Percentiles rank a stretch among this genome's conserved stretches.
Evolutionary conservation across 805 yeast species (phyloP).

Genomic region (Teunomyces panamensis): DNA sequence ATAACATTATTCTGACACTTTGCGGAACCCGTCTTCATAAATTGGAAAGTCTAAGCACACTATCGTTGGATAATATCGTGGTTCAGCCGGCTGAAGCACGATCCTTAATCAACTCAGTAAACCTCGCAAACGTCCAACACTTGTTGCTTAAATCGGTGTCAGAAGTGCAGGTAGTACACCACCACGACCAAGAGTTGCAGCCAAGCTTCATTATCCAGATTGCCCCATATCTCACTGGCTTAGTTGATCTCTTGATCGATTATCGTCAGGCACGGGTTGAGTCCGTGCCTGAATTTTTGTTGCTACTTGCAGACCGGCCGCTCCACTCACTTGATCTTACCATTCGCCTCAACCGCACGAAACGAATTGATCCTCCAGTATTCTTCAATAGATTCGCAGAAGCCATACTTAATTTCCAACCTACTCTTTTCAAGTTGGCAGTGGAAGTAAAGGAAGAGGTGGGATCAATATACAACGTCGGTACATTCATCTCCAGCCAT

Average conservation of each 20-base stretch:
- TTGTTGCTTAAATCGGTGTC: slow-evolving; percentile 34
- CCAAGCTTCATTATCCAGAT: slow-evolving; percentile 25
- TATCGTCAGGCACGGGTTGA: slow-evolving; percentile 41
- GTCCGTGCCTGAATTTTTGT: slow-evolving; percentile 36
- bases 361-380: slow-evolving; percentile 3
- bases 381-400: slow-evolving; percentile 14
- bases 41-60: slow-evolving; percentile 15
- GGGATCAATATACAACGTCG: neutral
- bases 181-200: slow-evolving; percentile 1
- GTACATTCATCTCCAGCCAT: slow-evolving; percentile 4
- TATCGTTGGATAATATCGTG: slow-evolving; percentile 24
- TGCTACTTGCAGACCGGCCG: slow-evolving; percentile 10
- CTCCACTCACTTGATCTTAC: slow-evolving; percentile 39
- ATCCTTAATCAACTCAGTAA: slow-evolving; percentile 15
- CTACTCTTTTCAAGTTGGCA: slow-evolving; percentile 29
- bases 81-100: slow-evolving; percentile 21
- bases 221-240: slow-evolving; percentile 19
- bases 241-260: slow-evolving; percentile 35
- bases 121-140: slow-evolving; percentile 18
- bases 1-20: slow-evolving; percentile 6
- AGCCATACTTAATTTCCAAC: slow-evolving; percentile 18
- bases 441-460: slow-evolving; percentile 41
- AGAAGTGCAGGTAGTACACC: slow-evolving; percentile 26
- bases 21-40: slow-evolving; percentile 8
- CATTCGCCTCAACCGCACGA: slow-evolving; percentile 39